Evolutionary conservation across 495 filamentous ascomycete species (phyloP).

Genomic region (Penicillium coffeae): DNA sequence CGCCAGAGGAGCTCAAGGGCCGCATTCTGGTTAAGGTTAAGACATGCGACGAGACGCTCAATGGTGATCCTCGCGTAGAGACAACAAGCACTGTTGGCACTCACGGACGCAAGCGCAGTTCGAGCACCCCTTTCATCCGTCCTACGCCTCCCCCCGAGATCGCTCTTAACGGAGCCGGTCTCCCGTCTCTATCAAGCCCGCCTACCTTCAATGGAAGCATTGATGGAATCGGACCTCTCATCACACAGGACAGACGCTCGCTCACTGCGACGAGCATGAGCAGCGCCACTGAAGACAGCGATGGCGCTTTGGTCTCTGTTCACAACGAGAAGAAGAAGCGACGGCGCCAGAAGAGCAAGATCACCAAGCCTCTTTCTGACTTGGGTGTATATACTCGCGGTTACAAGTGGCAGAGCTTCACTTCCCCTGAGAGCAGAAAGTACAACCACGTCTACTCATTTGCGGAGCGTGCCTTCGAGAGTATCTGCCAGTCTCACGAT

Average conservation of each 20-base stretch:
- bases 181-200: constrained; percentile 57
- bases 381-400: constrained; percentile 87
- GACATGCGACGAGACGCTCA: constrained; percentile 46
- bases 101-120: constrained; percentile 70
- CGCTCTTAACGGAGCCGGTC: constrained; percentile 38
- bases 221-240: constrained; percentile 38
- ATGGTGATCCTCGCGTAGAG: constrained; percentile 35
- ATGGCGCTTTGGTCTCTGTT: constrained; percentile 38
- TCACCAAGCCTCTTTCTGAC: constrained; percentile 74
- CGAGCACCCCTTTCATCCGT: constrained; percentile 70
- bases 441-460: constrained; percentile 95
- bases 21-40: constrained; percentile 95
- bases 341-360: constrained; percentile 70
- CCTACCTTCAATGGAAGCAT: constrained; percentile 40
- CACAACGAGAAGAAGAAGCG: constrained; percentile 52
- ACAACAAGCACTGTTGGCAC: constrained; percentile 34
- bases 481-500: constrained; percentile 65
- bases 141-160: constrained; percentile 52
- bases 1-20: constrained; percentile 77
- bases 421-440: constrained; percentile 68
- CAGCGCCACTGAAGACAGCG: constrained; percentile 64
- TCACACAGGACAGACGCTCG: constrained; percentile 46
- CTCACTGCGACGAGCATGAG: constrained; percentile 54
- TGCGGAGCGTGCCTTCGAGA: constrained; percentile 77
- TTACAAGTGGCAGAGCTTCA: constrained; percentile 77